phyloP scores from a whole-genome alignment of 768 basidiomycete species.

The Kwoniella dendrophila region DNA sequence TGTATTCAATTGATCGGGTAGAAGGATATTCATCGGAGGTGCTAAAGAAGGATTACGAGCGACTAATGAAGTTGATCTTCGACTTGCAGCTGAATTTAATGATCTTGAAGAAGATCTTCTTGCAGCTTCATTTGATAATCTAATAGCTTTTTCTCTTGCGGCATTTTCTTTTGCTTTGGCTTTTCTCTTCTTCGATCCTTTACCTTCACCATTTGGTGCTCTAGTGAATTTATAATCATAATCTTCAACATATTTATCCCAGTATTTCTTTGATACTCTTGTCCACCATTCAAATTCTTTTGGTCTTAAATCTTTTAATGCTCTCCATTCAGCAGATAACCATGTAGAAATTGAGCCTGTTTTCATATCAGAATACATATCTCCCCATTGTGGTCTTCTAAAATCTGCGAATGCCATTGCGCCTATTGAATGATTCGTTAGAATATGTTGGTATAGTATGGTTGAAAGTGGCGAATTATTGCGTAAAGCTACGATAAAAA shows the following conservation, averaged over 20 bases:
- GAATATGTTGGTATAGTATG: too few species aligned
- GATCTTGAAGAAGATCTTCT: conserved; percentile 1
- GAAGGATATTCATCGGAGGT: conserved; percentile 5
- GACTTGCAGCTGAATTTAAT: neutral
- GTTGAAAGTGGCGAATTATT: too few species aligned
- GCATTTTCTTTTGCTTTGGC: conserved; percentile 19
- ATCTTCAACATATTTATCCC: conserved; percentile 10
- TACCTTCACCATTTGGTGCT: conserved; percentile 20
- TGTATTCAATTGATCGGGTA: conserved; percentile 8
- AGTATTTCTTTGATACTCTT: conserved; percentile 9
- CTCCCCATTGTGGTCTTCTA: conserved; percentile 18
- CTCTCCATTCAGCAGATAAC: conserved; percentile 19
- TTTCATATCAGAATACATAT: conserved; percentile 17
- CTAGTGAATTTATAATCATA: conserved; percentile 18
- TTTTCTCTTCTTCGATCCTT: conserved; percentile 15
- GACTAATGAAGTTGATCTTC: neutral
- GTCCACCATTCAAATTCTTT: conserved; percentile 18
- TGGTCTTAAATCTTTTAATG: conserved; percentile 10
- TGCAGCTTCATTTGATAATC: conserved; percentile 13
- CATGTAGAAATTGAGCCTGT: conserved; percentile 14
- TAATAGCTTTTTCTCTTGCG: conserved; percentile 14
- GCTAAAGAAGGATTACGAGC: too few species aligned
- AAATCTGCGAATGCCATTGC: conserved; percentile 12
- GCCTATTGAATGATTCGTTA: too few species aligned
- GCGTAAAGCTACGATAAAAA: neutral